Evolutionary conservation across 2,329 filamentous ascomycete genomes (phyloP), one percentile per base, ranked within the genome.

Genomic region (Fusarium dlaminii): DNA sequence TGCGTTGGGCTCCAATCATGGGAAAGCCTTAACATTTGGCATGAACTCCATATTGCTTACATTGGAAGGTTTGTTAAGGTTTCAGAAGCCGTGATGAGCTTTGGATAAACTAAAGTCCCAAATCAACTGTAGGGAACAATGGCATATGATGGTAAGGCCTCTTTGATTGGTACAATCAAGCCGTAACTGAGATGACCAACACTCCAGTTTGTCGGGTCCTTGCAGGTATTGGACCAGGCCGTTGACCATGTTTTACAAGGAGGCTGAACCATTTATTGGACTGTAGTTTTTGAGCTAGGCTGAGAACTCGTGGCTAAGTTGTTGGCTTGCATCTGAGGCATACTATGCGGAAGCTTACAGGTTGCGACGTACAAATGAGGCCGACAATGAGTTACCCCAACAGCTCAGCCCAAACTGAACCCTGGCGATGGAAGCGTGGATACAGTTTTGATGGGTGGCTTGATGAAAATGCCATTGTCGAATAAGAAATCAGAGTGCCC

Each of bases 391-490:
- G 43, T n/a, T 48, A 42, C 66, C 40, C 68, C 49, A 39, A 43
- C 34, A 43, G 43, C 55, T 30, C 54, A 54, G 36, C 58, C 43
- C 55, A 64, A 42, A 60, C 56, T 55, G 45, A 39, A 43, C 56
- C 59, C 61, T 70, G 49, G 34, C 39, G 59, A 66, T 42, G 64
- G 71, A 66, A 56, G 43, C 58, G 46, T 42, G 62, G 52, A 63
- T 48, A 39, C 24, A 36, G 18, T 39, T 68, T 67, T 46, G 40
- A 62, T 49, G 39, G 51, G 66, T 72, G 63, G 63, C 66, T 71
- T 63, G 61, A 54, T 59, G 46, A 68, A 46, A 40, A 18, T 63
- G 74, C 75, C 77, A 82, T 83, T 82, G 80, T 74, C 81, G 77
- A 82, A 83, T 82, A 74, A 80, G 72, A 48, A 68, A 45, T 32